Conservation (phyloP, 371 early-diverging fungal genomes). For the Actinomortierella ambigua region DNA sequence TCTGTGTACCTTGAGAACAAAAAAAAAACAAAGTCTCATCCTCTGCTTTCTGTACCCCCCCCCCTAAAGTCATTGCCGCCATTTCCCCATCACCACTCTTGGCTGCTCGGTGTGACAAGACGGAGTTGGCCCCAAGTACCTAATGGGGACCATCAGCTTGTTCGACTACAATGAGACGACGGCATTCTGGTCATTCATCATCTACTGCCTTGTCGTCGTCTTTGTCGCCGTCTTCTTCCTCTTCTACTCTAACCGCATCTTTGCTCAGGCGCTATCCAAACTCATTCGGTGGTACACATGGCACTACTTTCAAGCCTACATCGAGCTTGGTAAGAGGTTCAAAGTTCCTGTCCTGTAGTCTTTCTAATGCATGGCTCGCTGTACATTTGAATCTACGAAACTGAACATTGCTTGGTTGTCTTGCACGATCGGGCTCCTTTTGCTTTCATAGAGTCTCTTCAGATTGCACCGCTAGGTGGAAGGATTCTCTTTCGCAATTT, state of each 20-base stretch:
- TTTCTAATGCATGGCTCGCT: no score
- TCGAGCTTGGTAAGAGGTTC: conserved; percentile 69
- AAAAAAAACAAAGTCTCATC: no score
- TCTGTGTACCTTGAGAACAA: no score
- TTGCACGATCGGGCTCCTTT: not conserved
- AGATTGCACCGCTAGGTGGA: conserved; percentile 78
- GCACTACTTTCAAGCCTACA: conserved; percentile 70
- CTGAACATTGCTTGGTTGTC: conserved; percentile 1
- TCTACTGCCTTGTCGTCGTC: conserved; percentile 72
- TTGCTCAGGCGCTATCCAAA: conserved; percentile 68
- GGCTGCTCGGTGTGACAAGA: no score
- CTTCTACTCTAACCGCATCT: conserved; percentile 76
- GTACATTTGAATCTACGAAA: no score
- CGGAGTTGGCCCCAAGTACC: no score
- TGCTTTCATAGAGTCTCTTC: conserved; percentile 66
- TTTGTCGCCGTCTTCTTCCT: conserved; percentile 77
- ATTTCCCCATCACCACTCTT: no score
- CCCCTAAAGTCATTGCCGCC: no score
- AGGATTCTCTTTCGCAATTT: conserved; percentile 83
- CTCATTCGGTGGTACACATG: conserved; percentile 75
- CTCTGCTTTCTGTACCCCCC: no score
- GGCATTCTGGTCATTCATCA: conserved; percentile 61
- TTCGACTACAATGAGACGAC: conserved; percentile 41
- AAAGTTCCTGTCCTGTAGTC: not conserved
- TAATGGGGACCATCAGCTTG: conserved; percentile 20